Base-by-base conservation (phyloP, 306 rosid species). In the Sechiopsis laciniata region DNA sequence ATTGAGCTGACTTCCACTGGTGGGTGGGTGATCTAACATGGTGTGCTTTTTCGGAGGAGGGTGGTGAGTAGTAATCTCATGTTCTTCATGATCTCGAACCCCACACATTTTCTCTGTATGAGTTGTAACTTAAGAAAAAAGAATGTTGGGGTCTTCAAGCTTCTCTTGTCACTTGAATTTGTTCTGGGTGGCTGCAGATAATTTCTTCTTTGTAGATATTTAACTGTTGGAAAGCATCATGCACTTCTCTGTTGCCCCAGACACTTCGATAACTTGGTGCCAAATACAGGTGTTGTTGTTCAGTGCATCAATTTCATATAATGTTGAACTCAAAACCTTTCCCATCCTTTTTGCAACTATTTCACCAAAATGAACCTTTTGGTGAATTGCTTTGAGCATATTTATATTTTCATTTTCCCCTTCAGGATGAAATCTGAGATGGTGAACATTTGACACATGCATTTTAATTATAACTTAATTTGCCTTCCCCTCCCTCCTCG, bases 31-130 rank as follows among this genome's bases (percentile, higher is more conserved):
- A 48, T 79, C 82, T 78, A 69, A 69, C 85, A 79, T 75, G 52
- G 69, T 81, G 81, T 62, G 83, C 81, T 79, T 61, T 82, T 82
- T 82, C 60, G 83, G 80, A 82, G 73, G 82, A 83, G 46, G 88
- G 88, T 76, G 84, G 90, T 79, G 77, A 80, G 84, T 82, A 82
- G 85, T 78, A 70, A 70, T 76, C 71, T 78, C 77, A 76, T 78
- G 71, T 73, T 72, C 58, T 70, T 85, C 74, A 75, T 78, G 80
- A 81, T 80, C 84, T 74, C 60, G 37, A 75, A 76, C 67, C 80
- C 84, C 80, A 81, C 69, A 56, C 78, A 77, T 66, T 65, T 79
- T 61, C 73, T 75, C 78, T 80, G 64, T 80, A 50, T 32, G 75
- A 65, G 67, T 75, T 75, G 77, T 76, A 77, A 69, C 79, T 73